Evolutionary conservation across 495 filamentous ascomycete genomes (phyloP), one percentile per base, ranked within the genome.

Genomic region (Hamigera avellanea): DNA sequence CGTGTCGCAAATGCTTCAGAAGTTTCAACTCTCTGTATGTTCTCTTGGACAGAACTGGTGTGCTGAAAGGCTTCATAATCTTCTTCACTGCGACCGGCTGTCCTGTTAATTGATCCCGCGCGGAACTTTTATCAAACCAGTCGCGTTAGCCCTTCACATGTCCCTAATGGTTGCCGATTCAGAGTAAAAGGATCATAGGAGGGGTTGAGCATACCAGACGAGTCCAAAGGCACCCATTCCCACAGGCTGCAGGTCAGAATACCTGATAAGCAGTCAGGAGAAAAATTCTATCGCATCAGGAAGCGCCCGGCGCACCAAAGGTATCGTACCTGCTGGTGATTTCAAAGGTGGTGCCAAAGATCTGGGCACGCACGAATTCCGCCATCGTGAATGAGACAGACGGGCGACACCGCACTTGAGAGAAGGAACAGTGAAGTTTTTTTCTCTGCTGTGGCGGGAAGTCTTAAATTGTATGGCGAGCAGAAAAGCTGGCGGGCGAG

Each of bases 1-100:
- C 91, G 57, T 98, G 91, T 49, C 78, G 82, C 30, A 98, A 66
- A 54, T 98, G 91, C 66, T 98, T 98, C 49, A 98, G 66, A 38
- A 98, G 73, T 71, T 98, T 98, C 60, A 98, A 67, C 55, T 98
- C 91, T 40, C 91, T 81, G 54, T 98, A 98, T 17, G 91, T 98
- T 53, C 91, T 71, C 70, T 98, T 98, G 14, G 91, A 91, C 27
- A 98, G 66, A 30, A 98, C 91, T 5, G 91, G 91, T 8, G 91
- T 98, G 70, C 86, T 94, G 66, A 98, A 98, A 6, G 91, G 91
- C 70, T 98, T 98, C 93, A 98, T 96, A 53, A 98, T 98, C 72
- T 98, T 98, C 76, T 98, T 98, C 49, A 98, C 86, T 19, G 91
- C 91, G 40, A 98, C 91, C 53, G 84, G 84, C 56, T 94, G 86